Evolutionary conservation across 208 protist species (phyloP).

Genomic region (Leishmania lainsoni): DNA sequence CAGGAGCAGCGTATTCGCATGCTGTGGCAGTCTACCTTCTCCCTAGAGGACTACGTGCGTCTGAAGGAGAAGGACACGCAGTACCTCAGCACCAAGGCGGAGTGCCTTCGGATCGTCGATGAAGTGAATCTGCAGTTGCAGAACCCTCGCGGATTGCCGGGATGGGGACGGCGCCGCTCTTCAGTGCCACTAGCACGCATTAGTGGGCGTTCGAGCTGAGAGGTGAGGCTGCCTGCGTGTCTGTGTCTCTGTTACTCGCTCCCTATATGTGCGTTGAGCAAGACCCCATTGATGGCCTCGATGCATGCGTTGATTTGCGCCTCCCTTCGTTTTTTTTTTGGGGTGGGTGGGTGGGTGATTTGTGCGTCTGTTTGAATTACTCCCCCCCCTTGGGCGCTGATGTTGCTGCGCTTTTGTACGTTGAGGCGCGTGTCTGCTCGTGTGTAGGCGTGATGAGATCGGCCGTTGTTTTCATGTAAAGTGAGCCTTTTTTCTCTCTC

Average conservation of each 20-base stretch:
- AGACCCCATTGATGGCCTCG: not conserved
- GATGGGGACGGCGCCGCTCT: slow-evolving; percentile 18
- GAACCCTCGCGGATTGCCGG: slow-evolving; percentile 45
- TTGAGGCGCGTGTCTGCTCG: not conserved
- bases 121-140: slow-evolving; percentile 85
- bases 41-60: slow-evolving; percentile 88
- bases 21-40: slow-evolving; percentile 87
- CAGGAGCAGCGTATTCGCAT: slow-evolving; percentile 88
- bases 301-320: not conserved
- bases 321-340: not conserved
- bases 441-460: not conserved
- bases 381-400: not conserved
- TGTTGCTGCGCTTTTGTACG: no score
- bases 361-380: no score
- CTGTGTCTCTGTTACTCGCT: not conserved
- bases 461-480: not conserved
- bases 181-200: slow-evolving; percentile 11
- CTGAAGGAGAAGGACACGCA: slow-evolving; percentile 90
- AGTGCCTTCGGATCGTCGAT: slow-evolving; percentile 83
- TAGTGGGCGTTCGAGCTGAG: not conserved
- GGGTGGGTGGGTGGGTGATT: no score
- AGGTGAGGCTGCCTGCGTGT: not conserved
- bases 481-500: not conserved
- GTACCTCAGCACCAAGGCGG: slow-evolving; percentile 80
- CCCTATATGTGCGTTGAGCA: not conserved